A percentile compares a stretch with the other conserved stretches of the same genome.
phyloP scores from a whole-genome alignment of 78 protist genomes.

The Monocercomonoides exilis region DNA sequence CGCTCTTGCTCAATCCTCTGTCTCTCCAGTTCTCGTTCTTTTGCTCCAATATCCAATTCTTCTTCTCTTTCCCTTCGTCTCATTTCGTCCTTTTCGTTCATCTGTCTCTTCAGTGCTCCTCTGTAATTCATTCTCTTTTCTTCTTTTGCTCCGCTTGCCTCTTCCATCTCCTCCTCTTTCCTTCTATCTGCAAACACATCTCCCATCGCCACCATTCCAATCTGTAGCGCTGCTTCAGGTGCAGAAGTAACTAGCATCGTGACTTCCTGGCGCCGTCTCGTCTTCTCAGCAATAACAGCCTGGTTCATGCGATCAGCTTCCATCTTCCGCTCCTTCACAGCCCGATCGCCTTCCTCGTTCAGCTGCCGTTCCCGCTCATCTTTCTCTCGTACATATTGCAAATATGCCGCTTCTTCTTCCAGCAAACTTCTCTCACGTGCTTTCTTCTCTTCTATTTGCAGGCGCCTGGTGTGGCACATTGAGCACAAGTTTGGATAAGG shows the following conservation, averaged over 20 bases:
- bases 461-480: neutral
- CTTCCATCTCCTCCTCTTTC: no score
- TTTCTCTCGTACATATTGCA: neutral
- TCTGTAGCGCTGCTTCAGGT: neutral
- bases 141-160: no score
- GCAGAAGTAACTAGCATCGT: neutral
- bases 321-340: neutral
- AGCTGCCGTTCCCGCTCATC: neutral
- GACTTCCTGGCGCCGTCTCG: neutral
- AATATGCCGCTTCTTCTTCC: neutral
- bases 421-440: neutral
- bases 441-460: neutral
- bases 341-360: neutral
- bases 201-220: neutral
- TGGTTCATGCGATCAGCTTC: neutral
- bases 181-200: neutral
- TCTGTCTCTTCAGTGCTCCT: no score
- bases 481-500: neutral
- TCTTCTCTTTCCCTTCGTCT: no score
- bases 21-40: neutral
- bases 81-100: no score
- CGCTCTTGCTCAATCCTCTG: neutral
- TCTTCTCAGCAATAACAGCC: neutral
- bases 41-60: neutral
- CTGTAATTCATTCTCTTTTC: no score